These are phyloP conservation scores for Tuber melanosporum DNA, from an alignment of 495 filamentous ascomycete species.

Conservation along the genomic window DNA sequence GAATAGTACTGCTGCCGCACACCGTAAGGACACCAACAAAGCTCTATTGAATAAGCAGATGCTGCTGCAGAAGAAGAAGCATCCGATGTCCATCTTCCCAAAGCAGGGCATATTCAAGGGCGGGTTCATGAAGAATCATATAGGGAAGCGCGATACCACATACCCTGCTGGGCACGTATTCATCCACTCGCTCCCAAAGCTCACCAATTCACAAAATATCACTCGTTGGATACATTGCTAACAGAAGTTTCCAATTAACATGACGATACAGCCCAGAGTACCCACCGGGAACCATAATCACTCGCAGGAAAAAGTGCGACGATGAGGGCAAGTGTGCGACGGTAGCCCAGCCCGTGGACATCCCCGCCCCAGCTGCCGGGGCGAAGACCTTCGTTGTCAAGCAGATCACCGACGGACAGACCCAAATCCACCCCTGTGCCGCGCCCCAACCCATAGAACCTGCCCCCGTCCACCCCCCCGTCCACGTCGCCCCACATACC, in stretches of 20 bases:
- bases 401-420: conserved; percentile 18
- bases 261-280: conserved; percentile 20
- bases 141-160: conserved; percentile 26
- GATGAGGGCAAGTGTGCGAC: neutral
- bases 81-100: neutral
- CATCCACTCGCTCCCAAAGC: neutral
- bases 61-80: conserved; percentile 3
- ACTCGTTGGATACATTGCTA: conserved; percentile 1
- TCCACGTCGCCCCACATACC: too few species aligned
- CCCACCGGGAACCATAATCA: conserved; percentile 32
- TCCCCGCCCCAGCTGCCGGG: neutral
- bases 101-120: neutral
- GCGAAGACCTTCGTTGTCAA: neutral
- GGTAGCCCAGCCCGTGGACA: conserved; percentile 7
- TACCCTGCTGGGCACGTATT: conserved; percentile 27
- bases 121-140: conserved; percentile 7
- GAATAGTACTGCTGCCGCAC: neutral
- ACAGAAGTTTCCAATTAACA: conserved; percentile 5
- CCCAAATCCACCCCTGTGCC: neutral
- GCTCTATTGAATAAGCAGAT: conserved; percentile 11
- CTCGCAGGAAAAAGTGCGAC: conserved; percentile 14
- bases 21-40: conserved; percentile 13
- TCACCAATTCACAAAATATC: conserved; percentile 2
- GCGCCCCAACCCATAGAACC: conserved; percentile 7
- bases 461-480: neutral